Conservation (phyloP, 805 yeast genomes). For the Wickerhamiella cacticola region DNA sequence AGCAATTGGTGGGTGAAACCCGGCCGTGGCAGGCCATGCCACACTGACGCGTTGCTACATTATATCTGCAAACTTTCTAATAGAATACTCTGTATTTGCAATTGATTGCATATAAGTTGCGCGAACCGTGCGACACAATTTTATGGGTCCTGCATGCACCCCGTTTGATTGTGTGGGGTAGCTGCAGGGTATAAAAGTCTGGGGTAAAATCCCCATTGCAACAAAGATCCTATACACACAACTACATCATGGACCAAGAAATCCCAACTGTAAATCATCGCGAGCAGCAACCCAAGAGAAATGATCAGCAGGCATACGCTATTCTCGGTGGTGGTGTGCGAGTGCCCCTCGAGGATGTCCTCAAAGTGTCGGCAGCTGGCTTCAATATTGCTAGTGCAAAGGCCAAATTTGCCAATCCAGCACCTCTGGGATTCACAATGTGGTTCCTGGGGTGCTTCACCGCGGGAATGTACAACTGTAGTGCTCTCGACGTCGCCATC, state of each 20-base stretch:
- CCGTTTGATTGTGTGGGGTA: not conserved
- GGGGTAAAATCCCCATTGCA: not conserved
- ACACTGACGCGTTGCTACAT: too few species aligned
- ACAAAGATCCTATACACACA: too few species aligned
- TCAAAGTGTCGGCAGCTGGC: conserved; percentile 29
- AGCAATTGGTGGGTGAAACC: too few species aligned
- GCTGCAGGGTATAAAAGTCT: conserved; percentile 4
- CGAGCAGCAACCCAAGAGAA: not conserved
- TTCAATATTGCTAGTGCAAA: conserved; percentile 24
- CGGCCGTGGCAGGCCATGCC: too few species aligned
- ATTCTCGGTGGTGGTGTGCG: conserved; percentile 11
- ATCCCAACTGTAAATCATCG: not conserved
- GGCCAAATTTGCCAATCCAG: conserved; percentile 46
- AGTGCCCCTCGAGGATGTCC: conserved; percentile 12
- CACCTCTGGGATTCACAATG: conserved; percentile 46
- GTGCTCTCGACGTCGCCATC: conserved; percentile 42
- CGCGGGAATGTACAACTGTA: conserved; percentile 39
- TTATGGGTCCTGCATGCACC: conserved; percentile 3
- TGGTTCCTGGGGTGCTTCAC: conserved; percentile 51
- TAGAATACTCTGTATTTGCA: too few species aligned
- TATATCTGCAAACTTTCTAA: too few species aligned
- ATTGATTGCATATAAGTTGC: not conserved
- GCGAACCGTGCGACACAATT: not conserved
- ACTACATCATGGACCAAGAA: not conserved
- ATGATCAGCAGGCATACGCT: not conserved